Conservation (phyloP, 2,329 filamentous ascomycete genomes). For the Bisporella sp. region DNA sequence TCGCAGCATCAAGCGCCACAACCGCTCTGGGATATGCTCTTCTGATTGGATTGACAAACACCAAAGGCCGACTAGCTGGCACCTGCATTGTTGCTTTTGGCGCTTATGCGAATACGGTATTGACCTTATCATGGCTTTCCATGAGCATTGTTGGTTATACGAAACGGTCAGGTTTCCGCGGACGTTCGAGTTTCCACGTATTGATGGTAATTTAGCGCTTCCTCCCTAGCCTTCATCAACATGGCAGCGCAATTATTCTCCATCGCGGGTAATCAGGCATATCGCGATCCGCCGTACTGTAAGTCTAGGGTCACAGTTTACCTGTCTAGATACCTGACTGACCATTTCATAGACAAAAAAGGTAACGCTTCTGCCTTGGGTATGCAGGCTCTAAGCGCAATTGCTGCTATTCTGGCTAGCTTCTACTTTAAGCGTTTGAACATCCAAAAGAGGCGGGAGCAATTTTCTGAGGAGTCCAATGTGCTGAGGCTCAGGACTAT, state of each 20-base stretch:
- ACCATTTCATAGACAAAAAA: no score
- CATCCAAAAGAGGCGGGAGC: no score
- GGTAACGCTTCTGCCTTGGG: no score
- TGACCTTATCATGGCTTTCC: neutral
- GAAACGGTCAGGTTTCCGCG: neutral
- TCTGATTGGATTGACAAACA: neutral
- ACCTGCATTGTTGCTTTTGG: neutral
- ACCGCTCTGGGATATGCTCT: neutral
- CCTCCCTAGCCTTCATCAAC: neutral
- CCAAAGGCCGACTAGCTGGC: neutral
- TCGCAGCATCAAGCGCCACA: neutral
- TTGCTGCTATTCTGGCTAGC: no score
- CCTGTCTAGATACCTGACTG: no score
- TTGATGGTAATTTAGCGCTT: neutral
- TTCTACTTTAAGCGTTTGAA: no score
- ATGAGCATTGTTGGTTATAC: neutral
- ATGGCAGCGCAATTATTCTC: neutral
- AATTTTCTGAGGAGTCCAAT: no score
- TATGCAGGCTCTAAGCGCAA: no score
- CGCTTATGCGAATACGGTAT: neutral
- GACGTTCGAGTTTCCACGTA: no score
- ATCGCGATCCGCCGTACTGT: neutral
- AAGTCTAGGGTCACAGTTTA: neutral
- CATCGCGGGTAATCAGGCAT: neutral
- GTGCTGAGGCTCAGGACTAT: no score